A percentile compares a stretch with the other conserved stretches of the same genome.
Conservation (phyloP, 2,329 filamentous ascomycete genomes). For the Trichoderma sp. region DNA sequence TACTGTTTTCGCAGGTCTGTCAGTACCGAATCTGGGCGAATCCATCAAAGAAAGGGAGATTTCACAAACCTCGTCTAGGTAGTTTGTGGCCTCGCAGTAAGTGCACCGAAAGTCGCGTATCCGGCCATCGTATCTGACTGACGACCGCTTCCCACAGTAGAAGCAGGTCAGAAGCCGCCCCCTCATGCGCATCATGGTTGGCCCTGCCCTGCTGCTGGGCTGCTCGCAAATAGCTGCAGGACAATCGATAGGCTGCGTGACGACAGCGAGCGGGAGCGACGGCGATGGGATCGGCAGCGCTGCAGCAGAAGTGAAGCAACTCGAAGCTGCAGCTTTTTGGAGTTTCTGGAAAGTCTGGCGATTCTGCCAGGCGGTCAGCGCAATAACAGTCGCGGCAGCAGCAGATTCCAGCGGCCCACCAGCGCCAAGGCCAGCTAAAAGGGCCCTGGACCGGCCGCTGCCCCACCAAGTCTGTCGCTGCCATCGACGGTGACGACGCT, state of each 20-base stretch:
- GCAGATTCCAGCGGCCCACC: conserved; percentile 17
- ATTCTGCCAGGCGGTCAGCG: conserved; percentile 42
- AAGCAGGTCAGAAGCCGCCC: conserved; percentile 67
- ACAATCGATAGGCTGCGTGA: background rate
- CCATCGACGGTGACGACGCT: conserved; percentile 26
- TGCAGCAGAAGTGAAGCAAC: background rate
- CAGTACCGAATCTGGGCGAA: background rate
- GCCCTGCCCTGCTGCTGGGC: background rate
- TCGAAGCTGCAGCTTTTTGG: conserved; percentile 4
- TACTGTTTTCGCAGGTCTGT: conserved; percentile 53
- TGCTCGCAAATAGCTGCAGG: background rate
- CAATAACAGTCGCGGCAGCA: background rate
- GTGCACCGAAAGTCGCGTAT: conserved; percentile 71
- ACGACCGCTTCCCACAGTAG: conserved; percentile 75
- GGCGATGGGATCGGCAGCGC: conserved; percentile 12
- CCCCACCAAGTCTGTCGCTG: background rate
- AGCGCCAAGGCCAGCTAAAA: conserved; percentile 4
- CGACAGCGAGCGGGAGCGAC: background rate
- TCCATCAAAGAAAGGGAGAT: background rate
- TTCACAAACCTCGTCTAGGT: conserved; percentile 73
- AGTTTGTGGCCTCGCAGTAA: conserved; percentile 83
- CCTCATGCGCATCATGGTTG: conserved; percentile 48
- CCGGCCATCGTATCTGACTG: conserved; percentile 57
- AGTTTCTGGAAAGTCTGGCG: conserved; percentile 29
- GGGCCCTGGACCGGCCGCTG: background rate